phyloP scores from a whole-genome alignment of 306 rosid genomes.

The Dicorynia guianensis region DNA sequence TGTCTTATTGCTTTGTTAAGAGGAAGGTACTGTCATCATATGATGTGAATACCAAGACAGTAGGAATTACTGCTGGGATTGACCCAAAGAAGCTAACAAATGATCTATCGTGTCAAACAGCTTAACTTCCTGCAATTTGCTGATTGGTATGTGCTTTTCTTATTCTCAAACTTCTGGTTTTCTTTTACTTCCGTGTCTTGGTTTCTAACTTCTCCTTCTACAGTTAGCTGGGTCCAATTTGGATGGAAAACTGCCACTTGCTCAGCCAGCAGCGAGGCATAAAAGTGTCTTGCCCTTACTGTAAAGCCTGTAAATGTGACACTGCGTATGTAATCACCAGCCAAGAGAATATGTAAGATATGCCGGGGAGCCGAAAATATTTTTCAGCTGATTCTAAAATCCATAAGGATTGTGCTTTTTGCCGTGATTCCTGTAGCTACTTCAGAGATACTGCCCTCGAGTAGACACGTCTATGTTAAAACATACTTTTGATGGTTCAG shows the following conservation, averaged over 20 bases:
- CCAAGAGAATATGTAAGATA: constrained; percentile 30
- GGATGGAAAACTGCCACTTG: constrained; percentile 43
- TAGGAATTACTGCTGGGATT: constrained; percentile 52
- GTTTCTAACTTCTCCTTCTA: constrained; percentile 19
- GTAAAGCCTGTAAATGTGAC: constrained; percentile 43
- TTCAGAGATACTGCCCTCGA: constrained; percentile 18
- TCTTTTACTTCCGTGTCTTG: constrained; percentile 18
- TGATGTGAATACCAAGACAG: constrained; percentile 51
- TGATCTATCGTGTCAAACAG: constrained; percentile 64
- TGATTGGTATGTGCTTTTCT: constrained; percentile 45
- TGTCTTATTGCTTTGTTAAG: constrained; percentile 54
- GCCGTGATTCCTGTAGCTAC: constrained; percentile 31
- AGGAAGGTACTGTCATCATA: constrained; percentile 62
- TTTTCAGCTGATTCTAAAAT: constrained; percentile 39
- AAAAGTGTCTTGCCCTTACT: constrained; percentile 16
- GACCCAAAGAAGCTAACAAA: constrained; percentile 49
- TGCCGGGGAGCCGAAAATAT: constrained; percentile 27
- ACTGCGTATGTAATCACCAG: constrained; percentile 39
- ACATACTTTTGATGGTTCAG: constrained; percentile 21
- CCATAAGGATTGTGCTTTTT: constrained; percentile 29
- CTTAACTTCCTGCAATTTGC: constrained; percentile 48
- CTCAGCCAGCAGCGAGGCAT: constrained; percentile 40
- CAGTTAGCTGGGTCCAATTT: constrained; percentile 41
- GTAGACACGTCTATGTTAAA: constrained; percentile 26
- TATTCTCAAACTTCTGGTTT: constrained; percentile 4